Evolutionary conservation across 164 flowering plant species (phyloP).

Genomic region (Umbellularia californica): DNA sequence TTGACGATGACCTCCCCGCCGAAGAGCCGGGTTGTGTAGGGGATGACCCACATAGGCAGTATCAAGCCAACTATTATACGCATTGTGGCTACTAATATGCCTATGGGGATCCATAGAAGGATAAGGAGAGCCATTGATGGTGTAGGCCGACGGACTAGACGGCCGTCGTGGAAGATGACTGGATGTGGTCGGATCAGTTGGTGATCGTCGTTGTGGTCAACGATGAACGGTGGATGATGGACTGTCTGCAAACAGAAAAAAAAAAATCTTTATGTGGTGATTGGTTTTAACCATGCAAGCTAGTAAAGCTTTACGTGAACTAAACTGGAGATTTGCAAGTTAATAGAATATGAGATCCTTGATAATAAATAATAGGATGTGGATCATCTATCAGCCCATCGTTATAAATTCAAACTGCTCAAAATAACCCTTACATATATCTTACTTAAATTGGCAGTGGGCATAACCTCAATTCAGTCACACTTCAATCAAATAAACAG

Average conservation of each 20-base stretch:
- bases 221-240: constrained; percentile 40
- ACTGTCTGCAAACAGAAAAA: constrained; percentile 43
- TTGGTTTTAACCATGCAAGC: background rate
- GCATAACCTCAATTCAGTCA: no score
- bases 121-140: constrained; percentile 67
- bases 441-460: no score
- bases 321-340: background rate
- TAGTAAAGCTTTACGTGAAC: no score
- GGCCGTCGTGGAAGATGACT: constrained; percentile 96
- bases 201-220: constrained; percentile 15
- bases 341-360: background rate
- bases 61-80: constrained; percentile 50
- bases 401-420: no score
- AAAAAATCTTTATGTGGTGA: background rate
- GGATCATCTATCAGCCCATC: no score
- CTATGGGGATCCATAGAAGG: constrained; percentile 84
- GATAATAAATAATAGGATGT: no score
- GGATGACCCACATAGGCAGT: constrained; percentile 57
- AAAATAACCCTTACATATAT: no score
- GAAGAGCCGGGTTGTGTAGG: constrained; percentile 40
- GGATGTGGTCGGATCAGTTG: constrained; percentile 55
- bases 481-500: no score
- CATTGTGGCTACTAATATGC: constrained; percentile 53
- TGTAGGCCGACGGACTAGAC: constrained; percentile 75
- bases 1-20: constrained; percentile 60